These are phyloP conservation scores for Clarkia xantiana DNA, from an alignment of 345 rosid genomes.

Conservation along the genomic window DNA sequence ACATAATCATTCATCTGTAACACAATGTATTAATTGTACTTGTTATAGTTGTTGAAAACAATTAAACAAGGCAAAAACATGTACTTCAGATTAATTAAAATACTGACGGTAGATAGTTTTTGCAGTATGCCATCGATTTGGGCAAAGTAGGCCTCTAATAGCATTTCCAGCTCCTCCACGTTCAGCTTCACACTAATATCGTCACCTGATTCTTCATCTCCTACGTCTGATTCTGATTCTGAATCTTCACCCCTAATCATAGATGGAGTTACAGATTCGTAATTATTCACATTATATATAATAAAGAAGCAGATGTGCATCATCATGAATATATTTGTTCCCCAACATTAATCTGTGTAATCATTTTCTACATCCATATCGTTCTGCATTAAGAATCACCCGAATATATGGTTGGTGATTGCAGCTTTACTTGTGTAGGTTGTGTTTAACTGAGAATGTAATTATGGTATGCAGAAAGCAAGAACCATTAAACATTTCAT, in stretches of 20 bases:
- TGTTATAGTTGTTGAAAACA: neutral
- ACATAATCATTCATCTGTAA: conserved; percentile 39
- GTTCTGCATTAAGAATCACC: no score
- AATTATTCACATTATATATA: neutral
- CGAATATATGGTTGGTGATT: no score
- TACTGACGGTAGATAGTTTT: conserved; percentile 33
- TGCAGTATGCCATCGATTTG: conserved; percentile 36
- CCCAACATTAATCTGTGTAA: no score
- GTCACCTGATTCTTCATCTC: conserved; percentile 7
- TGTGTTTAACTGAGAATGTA: no score
- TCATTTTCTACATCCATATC: no score
- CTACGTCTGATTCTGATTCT: conserved; percentile 7
- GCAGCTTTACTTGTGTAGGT: no score
- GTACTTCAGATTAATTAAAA: neutral
- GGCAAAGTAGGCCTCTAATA: conserved; percentile 43
- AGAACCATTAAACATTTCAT: neutral
- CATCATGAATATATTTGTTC: no score
- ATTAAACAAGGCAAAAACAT: neutral
- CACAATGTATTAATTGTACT: neutral
- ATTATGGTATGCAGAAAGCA: no score
- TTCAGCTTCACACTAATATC: conserved; percentile 14
- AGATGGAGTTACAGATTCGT: neutral
- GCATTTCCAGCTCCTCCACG: conserved; percentile 44
- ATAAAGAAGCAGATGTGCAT: no score
- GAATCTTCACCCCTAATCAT: conserved; percentile 18